Conservation (phyloP, 2,329 filamentous ascomycete genomes). For the Anisogramma anomala region DNA sequence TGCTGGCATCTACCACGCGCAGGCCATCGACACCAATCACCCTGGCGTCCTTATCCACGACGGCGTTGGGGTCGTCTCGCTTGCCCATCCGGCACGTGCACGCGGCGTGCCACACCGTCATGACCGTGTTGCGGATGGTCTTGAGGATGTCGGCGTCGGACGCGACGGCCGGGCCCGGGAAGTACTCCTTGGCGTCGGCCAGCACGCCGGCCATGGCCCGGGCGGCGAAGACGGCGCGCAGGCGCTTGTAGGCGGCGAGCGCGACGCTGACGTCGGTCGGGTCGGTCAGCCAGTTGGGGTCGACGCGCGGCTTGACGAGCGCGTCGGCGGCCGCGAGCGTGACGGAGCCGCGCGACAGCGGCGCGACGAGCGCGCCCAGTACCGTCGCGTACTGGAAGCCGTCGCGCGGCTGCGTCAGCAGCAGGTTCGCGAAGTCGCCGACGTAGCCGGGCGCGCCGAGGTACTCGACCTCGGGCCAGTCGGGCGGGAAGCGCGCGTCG, state of each 20-base stretch:
- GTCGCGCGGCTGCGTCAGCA: constrained; percentile 1
- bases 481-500: background rate
- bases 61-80: background rate
- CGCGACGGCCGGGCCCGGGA: constrained; percentile 24
- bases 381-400: constrained; percentile 11
- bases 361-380: constrained; percentile 2
- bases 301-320: constrained; percentile 25
- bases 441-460: background rate
- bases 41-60: constrained; percentile 1
- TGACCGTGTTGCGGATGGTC: constrained; percentile 17
- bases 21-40: constrained; percentile 6
- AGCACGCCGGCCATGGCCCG: constrained; percentile 7
- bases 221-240: background rate
- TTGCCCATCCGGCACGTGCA: constrained; percentile 28
- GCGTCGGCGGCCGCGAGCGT: background rate
- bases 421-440: background rate
- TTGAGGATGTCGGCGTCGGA: constrained; percentile 26
- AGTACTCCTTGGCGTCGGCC: constrained; percentile 23
- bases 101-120: constrained; percentile 23
- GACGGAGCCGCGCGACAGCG: constrained; percentile 1
- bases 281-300: constrained; percentile 26
- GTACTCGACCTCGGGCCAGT: constrained; percentile 11
- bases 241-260: constrained; percentile 18
- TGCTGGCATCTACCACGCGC: constrained; percentile 2
- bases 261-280: background rate